Conservation (phyloP, 441 rosid species). For the Aquilaria agallochum region DNA sequence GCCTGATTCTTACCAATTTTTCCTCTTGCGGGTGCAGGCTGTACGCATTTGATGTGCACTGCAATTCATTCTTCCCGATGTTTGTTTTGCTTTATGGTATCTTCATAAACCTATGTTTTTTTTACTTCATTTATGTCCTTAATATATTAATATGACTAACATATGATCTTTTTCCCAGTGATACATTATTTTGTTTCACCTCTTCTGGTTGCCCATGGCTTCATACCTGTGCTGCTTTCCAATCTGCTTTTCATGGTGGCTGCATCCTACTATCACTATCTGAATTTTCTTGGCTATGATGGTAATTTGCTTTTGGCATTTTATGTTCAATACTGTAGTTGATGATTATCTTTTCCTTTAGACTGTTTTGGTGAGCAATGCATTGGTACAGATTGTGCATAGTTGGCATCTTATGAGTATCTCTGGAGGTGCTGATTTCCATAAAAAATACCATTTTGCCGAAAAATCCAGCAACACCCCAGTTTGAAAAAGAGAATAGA, state of each 20-base stretch:
- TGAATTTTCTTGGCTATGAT: slow-evolving; percentile 94
- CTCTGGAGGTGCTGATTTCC: too few relatives aligned
- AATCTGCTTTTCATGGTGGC: slow-evolving; percentile 94
- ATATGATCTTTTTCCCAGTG: slow-evolving; percentile 47
- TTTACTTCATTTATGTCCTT: slow-evolving; percentile 5
- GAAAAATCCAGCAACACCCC: too few relatives aligned
- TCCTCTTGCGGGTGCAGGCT: slow-evolving; percentile 49
- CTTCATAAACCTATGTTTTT: slow-evolving; percentile 9
- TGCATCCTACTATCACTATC: slow-evolving; percentile 91
- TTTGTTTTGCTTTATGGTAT: slow-evolving; percentile 90
- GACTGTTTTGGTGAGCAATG: background rate
- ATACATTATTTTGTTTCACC: slow-evolving; percentile 90
- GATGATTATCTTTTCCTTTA: background rate
- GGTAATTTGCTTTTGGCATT: slow-evolving; percentile 39
- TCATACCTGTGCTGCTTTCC: slow-evolving; percentile 75
- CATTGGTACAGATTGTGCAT: too few relatives aligned
- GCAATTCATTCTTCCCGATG: slow-evolving; percentile 99
- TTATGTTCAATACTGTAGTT: background rate
- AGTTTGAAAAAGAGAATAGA: too few relatives aligned
- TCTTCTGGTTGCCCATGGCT: slow-evolving; percentile 77
- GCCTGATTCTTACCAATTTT: slow-evolving; percentile 15
- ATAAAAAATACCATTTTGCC: too few relatives aligned
- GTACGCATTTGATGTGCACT: slow-evolving; percentile 98
- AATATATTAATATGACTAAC: slow-evolving; percentile 10
- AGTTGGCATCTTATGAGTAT: too few relatives aligned